A percentile compares a stretch with the other conserved stretches of the same genome.
Evolutionary conservation across 768 basidiomycete genomes (phyloP).

Genomic region (Stropharia rugosoannulata): DNA sequence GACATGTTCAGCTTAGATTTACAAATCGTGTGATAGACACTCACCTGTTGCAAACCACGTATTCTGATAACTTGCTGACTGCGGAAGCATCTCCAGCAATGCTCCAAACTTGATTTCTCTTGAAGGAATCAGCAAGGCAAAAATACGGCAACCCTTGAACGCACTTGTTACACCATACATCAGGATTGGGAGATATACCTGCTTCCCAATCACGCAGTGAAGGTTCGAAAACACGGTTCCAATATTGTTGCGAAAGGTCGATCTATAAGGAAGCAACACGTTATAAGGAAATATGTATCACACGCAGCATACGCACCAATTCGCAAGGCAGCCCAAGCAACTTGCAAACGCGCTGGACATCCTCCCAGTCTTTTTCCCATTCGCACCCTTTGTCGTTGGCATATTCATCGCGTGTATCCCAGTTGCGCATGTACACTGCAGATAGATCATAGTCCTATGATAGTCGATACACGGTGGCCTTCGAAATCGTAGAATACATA

Average conservation of each 20-base stretch:
- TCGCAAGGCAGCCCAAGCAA: constrained; percentile 70
- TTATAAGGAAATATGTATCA: not conserved
- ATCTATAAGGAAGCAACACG: constrained; percentile 42
- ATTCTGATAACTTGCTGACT: constrained; percentile 19
- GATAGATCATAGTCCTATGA: constrained; percentile 76
- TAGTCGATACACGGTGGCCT: not conserved
- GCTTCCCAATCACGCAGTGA: constrained; percentile 73
- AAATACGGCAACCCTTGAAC: constrained; percentile 2
- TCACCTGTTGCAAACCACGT: constrained; percentile 84
- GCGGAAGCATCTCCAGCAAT: constrained; percentile 62
- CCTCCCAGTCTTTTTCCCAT: constrained; percentile 95
- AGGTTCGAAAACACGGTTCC: constrained; percentile 89
- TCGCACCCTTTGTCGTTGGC: constrained; percentile 83
- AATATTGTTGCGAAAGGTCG: constrained; percentile 89
- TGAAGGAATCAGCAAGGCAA: not conserved
- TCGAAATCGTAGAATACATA: constrained; percentile 22
- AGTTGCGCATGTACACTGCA: constrained; percentile 95
- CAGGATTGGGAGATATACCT: constrained; percentile 89
- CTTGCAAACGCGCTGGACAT: constrained; percentile 80
- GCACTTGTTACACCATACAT: constrained; percentile 89
- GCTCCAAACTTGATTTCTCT: constrained; percentile 94
- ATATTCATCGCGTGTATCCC: constrained; percentile 85
- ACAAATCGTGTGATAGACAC: not conserved
- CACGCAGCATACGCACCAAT: constrained; percentile 47
- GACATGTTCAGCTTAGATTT: not conserved